Evolutionary conservation across 2,329 filamentous ascomycete genomes (phyloP), one percentile per base, ranked within the genome.

Genomic region (Ceratocystiopsis minuta): DNA sequence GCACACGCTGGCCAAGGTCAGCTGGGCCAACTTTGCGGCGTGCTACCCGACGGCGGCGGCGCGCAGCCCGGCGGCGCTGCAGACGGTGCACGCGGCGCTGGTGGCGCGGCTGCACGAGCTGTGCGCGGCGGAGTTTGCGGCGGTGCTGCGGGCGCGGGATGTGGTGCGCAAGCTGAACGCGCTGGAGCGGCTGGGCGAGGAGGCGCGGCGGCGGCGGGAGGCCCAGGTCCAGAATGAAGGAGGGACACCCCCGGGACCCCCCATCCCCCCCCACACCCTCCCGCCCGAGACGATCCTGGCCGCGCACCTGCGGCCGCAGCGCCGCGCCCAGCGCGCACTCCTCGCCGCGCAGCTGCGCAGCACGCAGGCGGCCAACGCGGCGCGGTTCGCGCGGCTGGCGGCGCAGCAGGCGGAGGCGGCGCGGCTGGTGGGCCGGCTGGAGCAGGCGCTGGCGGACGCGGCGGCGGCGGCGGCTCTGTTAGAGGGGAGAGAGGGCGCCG

Each of bases 21-120:
- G 59, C 48, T 72, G 66, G 59, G 62, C 67, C 39, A 72, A 72
- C 54, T 69, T 78, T 50, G 66, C 67, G 2, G 61, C 66, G 2
- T 79, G 75, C 57, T 79, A 75, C 54, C 74, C 75, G 36, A 73
- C 68, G 16, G 61, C 77, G n/a, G 65, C 70, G 16, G 53, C 57
- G 34, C 58, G 62, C 46, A 65, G 70, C 16, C 68, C 68, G 18
- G 59, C 56, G 9, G 63, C 68, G 34, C 60, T 78, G 50, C 60
- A 60, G 47, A 63, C 66, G 48, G 66, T 77, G 35, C 73, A 76
- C 59, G 55, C 57, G 41, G 68, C 71, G 53, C 72, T 78, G 68
- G 66, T 74, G 12, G 65, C 65, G 14, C 62, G 70, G 49, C 54
- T 78, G 46, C 60, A 62, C 17, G 60, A 63, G 48, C 65, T 73